A percentile compares a stretch with the other conserved stretches of the same genome.
These are phyloP conservation scores for Saururus chinensis DNA, from an alignment of 164 flowering plant genomes.

Conservation along the genomic window DNA sequence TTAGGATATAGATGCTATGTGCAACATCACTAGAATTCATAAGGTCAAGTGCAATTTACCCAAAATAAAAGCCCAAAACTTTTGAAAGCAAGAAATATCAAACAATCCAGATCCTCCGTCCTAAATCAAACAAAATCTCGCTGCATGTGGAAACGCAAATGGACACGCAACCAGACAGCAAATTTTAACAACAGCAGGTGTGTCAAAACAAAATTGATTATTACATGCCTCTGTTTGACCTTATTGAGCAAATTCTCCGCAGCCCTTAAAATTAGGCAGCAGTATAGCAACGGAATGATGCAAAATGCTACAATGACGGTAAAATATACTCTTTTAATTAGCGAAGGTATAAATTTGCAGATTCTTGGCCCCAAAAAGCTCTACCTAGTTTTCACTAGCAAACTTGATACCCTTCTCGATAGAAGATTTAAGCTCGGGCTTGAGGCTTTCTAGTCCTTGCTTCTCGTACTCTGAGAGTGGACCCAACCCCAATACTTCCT, in stretches of 20 bases:
- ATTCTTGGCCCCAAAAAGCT: neutral
- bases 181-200: neutral
- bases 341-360: neutral
- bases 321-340: neutral
- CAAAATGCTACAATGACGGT: neutral
- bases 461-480: constrained; percentile 73
- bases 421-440: constrained; percentile 66
- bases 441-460: constrained; percentile 63
- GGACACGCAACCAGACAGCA: neutral
- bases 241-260: neutral
- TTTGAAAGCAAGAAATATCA: too few species aligned
- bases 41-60: too few species aligned
- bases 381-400: constrained; percentile 29
- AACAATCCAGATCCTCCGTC: neutral
- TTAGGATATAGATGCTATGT: too few species aligned
- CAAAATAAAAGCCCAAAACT: too few species aligned
- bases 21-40: too few species aligned
- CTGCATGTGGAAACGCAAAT: neutral
- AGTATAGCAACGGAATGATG: neutral
- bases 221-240: neutral
- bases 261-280: neutral
- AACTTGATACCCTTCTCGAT: constrained; percentile 93
- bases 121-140: neutral
- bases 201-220: neutral
- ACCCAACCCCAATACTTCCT: constrained; percentile 78